Percentiles rank a stretch among this genome's conserved stretches.
Conservation (phyloP, 306 rosid genomes). For the Prunus mume region DNA sequence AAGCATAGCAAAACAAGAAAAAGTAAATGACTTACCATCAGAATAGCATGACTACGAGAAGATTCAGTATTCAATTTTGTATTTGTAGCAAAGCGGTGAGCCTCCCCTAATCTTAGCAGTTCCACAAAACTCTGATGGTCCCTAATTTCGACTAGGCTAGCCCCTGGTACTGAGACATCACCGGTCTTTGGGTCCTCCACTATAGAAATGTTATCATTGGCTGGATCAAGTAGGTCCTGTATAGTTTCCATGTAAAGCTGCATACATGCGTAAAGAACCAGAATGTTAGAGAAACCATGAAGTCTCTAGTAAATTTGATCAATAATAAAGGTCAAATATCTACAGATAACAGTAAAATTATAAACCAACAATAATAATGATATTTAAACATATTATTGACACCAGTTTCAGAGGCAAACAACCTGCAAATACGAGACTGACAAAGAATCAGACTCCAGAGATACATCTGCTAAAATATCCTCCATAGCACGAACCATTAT, state of each 20-base stretch:
- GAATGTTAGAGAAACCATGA: slow-evolving; percentile 16
- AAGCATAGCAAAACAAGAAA: slow-evolving; percentile 25
- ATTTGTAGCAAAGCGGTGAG: slow-evolving; percentile 96
- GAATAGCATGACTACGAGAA: slow-evolving; percentile 97
- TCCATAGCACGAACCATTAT: slow-evolving; percentile 99
- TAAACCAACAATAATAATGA: slow-evolving; percentile 11
- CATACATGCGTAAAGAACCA: slow-evolving; percentile 25
- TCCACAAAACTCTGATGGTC: slow-evolving; percentile 82
- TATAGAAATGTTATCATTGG: slow-evolving; percentile 86
- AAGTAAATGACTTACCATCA: slow-evolving; percentile 57
- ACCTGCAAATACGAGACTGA: slow-evolving; percentile 95
- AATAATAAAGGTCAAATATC: slow-evolving; percentile 5
- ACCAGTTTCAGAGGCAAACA: slow-evolving; percentile 19
- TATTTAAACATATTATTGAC: slow-evolving; percentile 1
- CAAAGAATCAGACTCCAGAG: slow-evolving; percentile 70
- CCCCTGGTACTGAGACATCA: slow-evolving; percentile 96
- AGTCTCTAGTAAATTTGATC: slow-evolving; percentile 14
- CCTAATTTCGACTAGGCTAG: slow-evolving; percentile 77
- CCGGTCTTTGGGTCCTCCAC: slow-evolving; percentile 96
- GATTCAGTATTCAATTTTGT: slow-evolving; percentile 94
- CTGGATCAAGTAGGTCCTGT: slow-evolving; percentile 91
- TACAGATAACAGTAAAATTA: not conserved
- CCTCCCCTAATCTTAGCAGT: slow-evolving; percentile 87
- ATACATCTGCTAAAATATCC: slow-evolving; percentile 80
- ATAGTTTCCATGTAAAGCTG: slow-evolving; percentile 99